Evolutionary conservation across 306 rosid genomes (phyloP).

Genomic region (Vigna trinervia): DNA sequence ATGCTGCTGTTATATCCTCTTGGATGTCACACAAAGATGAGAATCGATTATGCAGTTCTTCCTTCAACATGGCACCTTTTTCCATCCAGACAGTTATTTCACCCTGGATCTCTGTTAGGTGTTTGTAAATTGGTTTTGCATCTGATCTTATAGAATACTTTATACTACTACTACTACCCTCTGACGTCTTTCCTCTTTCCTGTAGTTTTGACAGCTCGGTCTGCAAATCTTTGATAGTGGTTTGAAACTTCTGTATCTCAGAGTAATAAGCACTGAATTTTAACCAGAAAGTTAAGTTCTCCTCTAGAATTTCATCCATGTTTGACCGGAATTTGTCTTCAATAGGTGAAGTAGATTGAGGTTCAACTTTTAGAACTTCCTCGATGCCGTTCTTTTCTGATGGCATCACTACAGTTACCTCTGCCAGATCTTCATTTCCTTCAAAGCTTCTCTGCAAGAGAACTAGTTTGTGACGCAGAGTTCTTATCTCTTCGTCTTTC

Average conservation of each 20-base stretch:
- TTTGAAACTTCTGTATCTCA: constrained; percentile 76
- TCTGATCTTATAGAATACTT: constrained; percentile 64
- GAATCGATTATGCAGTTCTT: constrained; percentile 71
- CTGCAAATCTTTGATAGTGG: constrained; percentile 66
- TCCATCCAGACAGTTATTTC: constrained; percentile 77
- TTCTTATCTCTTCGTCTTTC: constrained; percentile 87
- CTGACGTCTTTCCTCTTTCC: constrained; percentile 55
- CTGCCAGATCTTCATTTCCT: constrained; percentile 51
- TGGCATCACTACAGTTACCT: constrained; percentile 32
- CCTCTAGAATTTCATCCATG: constrained; percentile 87
- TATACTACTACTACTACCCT: constrained; percentile 46
- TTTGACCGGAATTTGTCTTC: constrained; percentile 72
- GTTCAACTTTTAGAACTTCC: constrained; percentile 43
- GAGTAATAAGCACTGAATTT: constrained; percentile 76
- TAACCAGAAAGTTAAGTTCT: constrained; percentile 90
- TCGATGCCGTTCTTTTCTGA: constrained; percentile 38
- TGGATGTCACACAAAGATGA: constrained; percentile 80
- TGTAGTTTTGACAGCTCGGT: constrained; percentile 62
- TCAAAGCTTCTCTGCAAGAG: constrained; percentile 63
- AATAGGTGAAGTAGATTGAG: constrained; percentile 53
- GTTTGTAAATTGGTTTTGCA: constrained; percentile 81
- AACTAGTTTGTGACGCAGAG: constrained; percentile 68
- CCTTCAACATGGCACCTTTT: constrained; percentile 61
- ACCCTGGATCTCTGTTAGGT: constrained; percentile 79
- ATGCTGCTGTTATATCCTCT: constrained; percentile 80